Conservation (phyloP, 306 rosid species). For the Cucurbita argyrosperma region DNA sequence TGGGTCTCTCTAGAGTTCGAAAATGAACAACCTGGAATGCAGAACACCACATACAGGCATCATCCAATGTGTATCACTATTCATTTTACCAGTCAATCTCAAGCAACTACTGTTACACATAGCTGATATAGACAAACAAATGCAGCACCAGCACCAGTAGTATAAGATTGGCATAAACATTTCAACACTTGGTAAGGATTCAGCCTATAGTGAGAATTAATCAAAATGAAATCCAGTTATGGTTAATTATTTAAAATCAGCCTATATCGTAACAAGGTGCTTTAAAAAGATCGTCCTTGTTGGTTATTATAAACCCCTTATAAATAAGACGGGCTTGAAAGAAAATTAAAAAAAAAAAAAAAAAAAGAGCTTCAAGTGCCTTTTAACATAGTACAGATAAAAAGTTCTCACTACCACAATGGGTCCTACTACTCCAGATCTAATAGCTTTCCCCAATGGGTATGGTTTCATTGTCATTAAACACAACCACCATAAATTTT, state of each 20-base stretch:
- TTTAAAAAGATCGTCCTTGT: not conserved
- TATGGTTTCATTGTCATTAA: not conserved
- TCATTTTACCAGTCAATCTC: not conserved
- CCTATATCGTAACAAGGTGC: too few species aligned
- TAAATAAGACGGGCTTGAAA: not conserved
- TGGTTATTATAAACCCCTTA: not conserved
- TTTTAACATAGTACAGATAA: not conserved
- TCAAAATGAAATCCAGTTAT: too few species aligned
- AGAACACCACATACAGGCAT: slow-evolving; percentile 5
- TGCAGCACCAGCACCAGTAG: not conserved
- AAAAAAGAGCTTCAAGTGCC: not conserved
- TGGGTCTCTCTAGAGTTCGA: slow-evolving; percentile 74
- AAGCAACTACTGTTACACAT: not conserved
- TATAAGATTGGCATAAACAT: not conserved
- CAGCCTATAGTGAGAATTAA: not conserved
- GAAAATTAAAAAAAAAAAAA: not conserved
- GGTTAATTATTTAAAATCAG: not conserved
- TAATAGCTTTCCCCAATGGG: not conserved
- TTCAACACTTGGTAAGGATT: not conserved
- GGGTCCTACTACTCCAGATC: not conserved
- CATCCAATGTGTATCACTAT: not conserved
- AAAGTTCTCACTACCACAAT: not conserved
- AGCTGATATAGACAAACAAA: not conserved
- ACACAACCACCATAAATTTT: too few species aligned
- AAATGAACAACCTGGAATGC: slow-evolving; percentile 67